Base-by-base conservation (phyloP, 75 land plant genomes). In the Azolla pinnata region DNA sequence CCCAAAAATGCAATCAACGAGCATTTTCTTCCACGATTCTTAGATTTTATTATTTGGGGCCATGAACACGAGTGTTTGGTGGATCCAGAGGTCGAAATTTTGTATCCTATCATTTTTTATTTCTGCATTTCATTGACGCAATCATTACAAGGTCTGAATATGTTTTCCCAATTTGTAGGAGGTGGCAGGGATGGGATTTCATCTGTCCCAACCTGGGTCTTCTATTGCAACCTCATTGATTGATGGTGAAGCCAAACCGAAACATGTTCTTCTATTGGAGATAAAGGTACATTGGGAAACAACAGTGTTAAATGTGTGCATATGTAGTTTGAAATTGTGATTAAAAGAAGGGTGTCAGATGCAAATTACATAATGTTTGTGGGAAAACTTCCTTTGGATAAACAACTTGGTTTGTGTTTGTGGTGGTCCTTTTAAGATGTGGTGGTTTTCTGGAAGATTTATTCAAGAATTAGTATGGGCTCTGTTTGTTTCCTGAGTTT, bases 1-100 rank as follows among this genome's bases (percentile, higher is more conserved):
- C 96, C 98, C 25, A 93, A 89, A 65, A 93, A 93, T 83, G 96
- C 96, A 33, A 89, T 93, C 38, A 93, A 86, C 78, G 98, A 93
- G 67, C 90, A 93, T 62, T 88, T 88, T 71, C 60, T 93, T 32
- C 97, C 98, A 38, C 70, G 89, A 0, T 93, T 93, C 62, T 59
- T 93, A 56, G 98, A 93, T 67, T 89, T 93, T 59, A 63, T 93
- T 17, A 73, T 93, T 3, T 93, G 98, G 98, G 98, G 98, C 2
- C 98, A 93, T 74, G 98, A 93, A 59, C 98, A 93, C 63, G 98
- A 93, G 71, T 93, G 98, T 63, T 75, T 89, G 31, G 70, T 83
- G 61, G 96, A 93, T 58, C 96, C 96, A 65, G 84, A 85, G 98
- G 98, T 93, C 31, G 0, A 9, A 32, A 5, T n/a, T 9, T 1